Evolutionary conservation across 495 filamentous ascomycete genomes (phyloP), one percentile per base, ranked within the genome.

Genomic region (Aspergillus leporis): DNA sequence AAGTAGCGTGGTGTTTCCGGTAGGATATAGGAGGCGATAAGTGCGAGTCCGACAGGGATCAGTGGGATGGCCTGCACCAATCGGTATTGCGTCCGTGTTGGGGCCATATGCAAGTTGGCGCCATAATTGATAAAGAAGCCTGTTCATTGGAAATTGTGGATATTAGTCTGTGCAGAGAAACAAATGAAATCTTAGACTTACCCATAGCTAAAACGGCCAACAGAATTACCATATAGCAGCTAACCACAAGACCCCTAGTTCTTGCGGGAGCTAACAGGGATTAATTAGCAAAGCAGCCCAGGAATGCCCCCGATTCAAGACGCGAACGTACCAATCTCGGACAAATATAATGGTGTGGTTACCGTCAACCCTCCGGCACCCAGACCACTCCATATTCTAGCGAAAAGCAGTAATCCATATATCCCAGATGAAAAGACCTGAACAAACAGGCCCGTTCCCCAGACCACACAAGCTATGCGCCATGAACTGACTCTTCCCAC

Each of bases 101-200:
- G 51, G 12, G 72, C 43, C 74, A 80, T 75, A 61, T 76, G 74
- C 25, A 70, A 14, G 22, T 57, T 72, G 31, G 73, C 77, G 52
- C 68, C 77, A 55, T 80, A 80, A 45, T 80, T 80, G 59, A 80
- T 71, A 52, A 80, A 80, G 68, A 80, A 80, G 9, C 77, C 77
- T 79, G 55, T 14, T 55, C 4, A 19, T 12, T n/a, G 46, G 7
- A 19, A 25, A 16, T 41, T 12, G 4, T 9, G 32, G 30, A 2
- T 6, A 5, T 52, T 36, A 52, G 28, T 40, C 25, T 13, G 38
- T 5, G 13, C 6, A 12, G 9, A 1, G 14, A 41, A n/a, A 16
- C 5, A 51, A 22, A 48, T 51, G 36, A 32, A 8, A 28, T 18
- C 34, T 31, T 28, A 19, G 32, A 68, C 74, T 60, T 61, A 80